phyloP scores from a whole-genome alignment of 2,329 filamentous ascomycete species.

The Paecilomyces fulvus region DNA sequence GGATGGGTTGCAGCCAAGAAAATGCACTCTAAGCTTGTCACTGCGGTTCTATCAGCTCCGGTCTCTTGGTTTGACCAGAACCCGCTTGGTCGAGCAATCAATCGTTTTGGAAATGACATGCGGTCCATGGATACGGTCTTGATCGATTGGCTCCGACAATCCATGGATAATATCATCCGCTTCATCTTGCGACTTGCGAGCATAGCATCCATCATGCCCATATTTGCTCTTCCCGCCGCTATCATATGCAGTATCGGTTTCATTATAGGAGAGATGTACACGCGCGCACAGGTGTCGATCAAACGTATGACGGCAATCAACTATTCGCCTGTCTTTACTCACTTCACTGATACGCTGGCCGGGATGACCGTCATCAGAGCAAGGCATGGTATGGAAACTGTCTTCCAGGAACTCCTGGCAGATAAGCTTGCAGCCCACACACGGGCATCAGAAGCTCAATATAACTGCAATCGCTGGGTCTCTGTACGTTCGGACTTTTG shows the following conservation, averaged over 20 bases:
- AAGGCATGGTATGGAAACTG: constrained; percentile 39
- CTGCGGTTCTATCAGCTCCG: constrained; percentile 45
- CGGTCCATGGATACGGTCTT: constrained; percentile 46
- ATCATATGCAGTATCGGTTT: constrained; percentile 41
- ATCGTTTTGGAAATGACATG: constrained; percentile 50
- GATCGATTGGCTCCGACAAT: constrained; percentile 31
- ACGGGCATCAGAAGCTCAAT: constrained; percentile 42
- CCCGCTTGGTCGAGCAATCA: constrained; percentile 39
- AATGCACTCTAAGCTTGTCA: constrained; percentile 47
- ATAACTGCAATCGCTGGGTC: constrained; percentile 52
- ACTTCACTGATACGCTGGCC: constrained; percentile 47
- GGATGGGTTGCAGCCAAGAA: constrained; percentile 49
- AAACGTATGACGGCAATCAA: constrained; percentile 40
- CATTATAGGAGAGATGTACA: constrained; percentile 44
- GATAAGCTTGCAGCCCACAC: constrained; percentile 42
- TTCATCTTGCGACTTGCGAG: constrained; percentile 41
- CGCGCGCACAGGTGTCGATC: constrained; percentile 41
- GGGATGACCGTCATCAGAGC: constrained; percentile 47
- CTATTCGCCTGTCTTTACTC: constrained; percentile 49
- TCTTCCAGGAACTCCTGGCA: constrained; percentile 44
- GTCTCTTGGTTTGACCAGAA: constrained; percentile 51
- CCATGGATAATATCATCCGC: constrained; percentile 32
- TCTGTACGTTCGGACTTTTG: constrained; percentile 47
- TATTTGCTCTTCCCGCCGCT: constrained; percentile 42
- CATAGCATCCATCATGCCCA: constrained; percentile 45